Evolutionary conservation across 768 basidiomycete species (phyloP), one percentile per base, ranked within the genome.

Genomic region (Lenzites betulinus): DNA sequence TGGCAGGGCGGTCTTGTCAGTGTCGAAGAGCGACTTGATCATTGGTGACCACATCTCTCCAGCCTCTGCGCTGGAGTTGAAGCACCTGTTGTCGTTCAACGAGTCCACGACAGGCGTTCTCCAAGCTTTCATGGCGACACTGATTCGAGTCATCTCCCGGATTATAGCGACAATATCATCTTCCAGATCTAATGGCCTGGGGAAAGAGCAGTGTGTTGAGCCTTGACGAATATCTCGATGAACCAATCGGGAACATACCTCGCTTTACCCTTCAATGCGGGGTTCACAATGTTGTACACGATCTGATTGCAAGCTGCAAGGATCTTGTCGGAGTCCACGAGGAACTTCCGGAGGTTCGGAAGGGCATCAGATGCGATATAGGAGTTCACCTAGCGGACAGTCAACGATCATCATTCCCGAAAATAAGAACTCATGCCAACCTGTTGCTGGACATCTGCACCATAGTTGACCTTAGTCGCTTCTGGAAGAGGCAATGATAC

Each of bases 301-400:
- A 98, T 85, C 66, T 91, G 93, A 57, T 79, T 89, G 72, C 92
- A 95, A 7, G 86, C 82, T n/a, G 84, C 79, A 12, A 84, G 75
- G 20, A 95, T 81, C 74, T 87, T 92, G 74, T 98, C 96, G 38
- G 84, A 83, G 63, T 98, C 96, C 64, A 88, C 76, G 53, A 96
- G 76, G 71, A 97, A 87, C 64, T 82, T 84, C 20, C 93, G 85
- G 56, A 96, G 66, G 65, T 84, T 86, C 2, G 94, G 92, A 12
- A 98, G 70, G 33, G 87, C 85, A 30, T 77, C 79, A 0, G 78
- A 77, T 0, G 89, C 88, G 41, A 97, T 77, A 67, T 89, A 97
- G 6, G 75, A 71, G 57, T 83, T 85, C 64, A 97, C 84, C 75
- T 85, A 81, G 30, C 75, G 73, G 20, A 78, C 73, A 5, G 30